phyloP scores from a whole-genome alignment of 208 protist species.

The Endotrypanum monterogeii region DNA sequence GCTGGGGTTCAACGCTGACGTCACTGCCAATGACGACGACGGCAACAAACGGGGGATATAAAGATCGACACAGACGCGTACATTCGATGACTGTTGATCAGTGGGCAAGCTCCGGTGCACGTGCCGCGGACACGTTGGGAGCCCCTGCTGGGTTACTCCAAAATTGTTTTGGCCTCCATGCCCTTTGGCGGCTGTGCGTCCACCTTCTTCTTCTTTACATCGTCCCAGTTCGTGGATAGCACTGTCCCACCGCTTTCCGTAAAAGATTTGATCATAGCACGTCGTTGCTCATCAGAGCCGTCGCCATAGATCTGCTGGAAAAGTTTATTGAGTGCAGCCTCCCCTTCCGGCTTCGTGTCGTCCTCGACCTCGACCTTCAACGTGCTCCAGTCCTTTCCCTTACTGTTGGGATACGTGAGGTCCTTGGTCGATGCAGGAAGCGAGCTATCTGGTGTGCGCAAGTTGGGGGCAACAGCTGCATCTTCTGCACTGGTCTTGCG shows the following conservation, averaged over 20 bases:
- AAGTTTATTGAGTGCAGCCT: constrained; percentile 89
- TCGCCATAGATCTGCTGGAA: constrained; percentile 95
- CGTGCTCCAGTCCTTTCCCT: constrained; percentile 81
- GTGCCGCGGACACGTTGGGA: not conserved
- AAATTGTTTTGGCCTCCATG: constrained; percentile 84
- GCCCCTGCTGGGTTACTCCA: constrained; percentile 26
- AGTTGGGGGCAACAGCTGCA: constrained; percentile 3
- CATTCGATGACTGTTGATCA: not conserved
- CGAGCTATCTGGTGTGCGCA: constrained; percentile 5
- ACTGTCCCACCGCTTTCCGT: constrained; percentile 95
- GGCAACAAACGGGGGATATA: constrained; percentile 4
- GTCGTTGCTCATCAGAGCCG: constrained; percentile 86
- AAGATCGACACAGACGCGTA: not conserved
- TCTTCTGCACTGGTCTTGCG: constrained; percentile 12
- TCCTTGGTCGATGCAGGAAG: constrained; percentile 41
- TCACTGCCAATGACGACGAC: not conserved
- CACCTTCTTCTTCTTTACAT: constrained; percentile 90
- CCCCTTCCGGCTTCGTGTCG: constrained; percentile 88
- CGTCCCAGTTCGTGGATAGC: constrained; percentile 96
- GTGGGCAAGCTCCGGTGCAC: not conserved
- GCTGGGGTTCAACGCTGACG: not conserved
- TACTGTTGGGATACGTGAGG: constrained; percentile 83
- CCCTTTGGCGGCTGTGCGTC: constrained; percentile 82
- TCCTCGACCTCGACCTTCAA: constrained; percentile 81
- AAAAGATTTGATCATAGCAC: constrained; percentile 96